phyloP scores from a whole-genome alignment of 371 early-diverging fungal genomes.

The Paraphysoderma sedebokerense region DNA sequence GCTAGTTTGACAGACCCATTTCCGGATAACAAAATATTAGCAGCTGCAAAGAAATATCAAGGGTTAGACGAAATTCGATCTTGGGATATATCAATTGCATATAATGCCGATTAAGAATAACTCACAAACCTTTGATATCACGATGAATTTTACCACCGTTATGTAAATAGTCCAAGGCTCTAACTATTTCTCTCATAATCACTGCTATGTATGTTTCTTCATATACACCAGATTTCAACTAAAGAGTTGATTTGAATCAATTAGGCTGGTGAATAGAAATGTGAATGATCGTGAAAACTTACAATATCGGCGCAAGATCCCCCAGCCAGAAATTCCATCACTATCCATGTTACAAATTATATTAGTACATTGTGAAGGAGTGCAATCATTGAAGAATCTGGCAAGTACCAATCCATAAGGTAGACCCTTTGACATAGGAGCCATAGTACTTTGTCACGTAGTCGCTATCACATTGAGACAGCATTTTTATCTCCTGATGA shows the following conservation, averaged over 20 bases:
- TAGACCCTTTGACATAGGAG: conserved; percentile 13
- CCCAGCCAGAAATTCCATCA: too few species aligned
- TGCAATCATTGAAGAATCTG: not conserved
- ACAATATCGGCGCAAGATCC: not conserved
- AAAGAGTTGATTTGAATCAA: not conserved
- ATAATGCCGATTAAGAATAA: not conserved
- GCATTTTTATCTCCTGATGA: conserved; percentile 27
- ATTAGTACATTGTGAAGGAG: too few species aligned
- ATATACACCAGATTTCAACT: not conserved
- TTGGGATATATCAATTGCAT: not conserved
- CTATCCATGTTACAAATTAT: too few species aligned
- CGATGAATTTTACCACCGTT: too few species aligned
- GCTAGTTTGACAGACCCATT: conserved; percentile 67
- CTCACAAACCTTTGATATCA: too few species aligned
- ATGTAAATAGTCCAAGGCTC: too few species aligned
- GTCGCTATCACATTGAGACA: conserved; percentile 22
- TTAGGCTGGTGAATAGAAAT: too few species aligned
- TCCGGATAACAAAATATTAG: too few species aligned
- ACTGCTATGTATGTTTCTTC: not conserved
- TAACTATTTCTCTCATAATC: too few species aligned
- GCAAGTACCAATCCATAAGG: not conserved
- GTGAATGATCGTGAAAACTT: not conserved
- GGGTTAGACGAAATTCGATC: not conserved
- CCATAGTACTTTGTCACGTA: conserved; percentile 26
- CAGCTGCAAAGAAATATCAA: too few species aligned